Conservation (phyloP, 2,329 filamentous ascomycete genomes). For the Fusarium annulatum region DNA sequence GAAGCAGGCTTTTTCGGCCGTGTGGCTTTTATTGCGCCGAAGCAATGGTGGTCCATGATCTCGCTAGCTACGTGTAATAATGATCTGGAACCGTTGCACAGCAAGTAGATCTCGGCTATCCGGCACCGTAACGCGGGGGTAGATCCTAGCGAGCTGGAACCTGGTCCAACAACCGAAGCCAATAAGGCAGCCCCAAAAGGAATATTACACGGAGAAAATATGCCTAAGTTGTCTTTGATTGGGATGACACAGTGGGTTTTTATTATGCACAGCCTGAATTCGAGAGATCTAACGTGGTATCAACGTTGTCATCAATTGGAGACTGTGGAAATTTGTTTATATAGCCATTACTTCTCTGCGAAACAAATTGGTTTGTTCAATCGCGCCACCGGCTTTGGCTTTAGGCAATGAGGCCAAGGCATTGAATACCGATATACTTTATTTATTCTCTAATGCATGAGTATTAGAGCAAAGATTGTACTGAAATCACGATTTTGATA, state of each 20-base stretch:
- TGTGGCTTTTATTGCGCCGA: background rate
- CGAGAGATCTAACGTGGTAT: background rate
- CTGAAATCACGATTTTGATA: no score
- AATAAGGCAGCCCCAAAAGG: background rate
- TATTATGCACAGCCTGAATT: background rate
- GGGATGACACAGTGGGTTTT: background rate
- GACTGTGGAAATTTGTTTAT: no score
- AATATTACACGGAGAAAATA: background rate
- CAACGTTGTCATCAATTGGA: background rate
- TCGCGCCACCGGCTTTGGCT: no score
- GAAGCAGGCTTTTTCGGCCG: background rate
- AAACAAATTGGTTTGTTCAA: no score
- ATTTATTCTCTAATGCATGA: no score
- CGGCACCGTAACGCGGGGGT: background rate
- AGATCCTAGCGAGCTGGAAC: background rate
- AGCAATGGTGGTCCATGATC: background rate
- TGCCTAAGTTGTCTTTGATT: background rate
- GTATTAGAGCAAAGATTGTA: no score
- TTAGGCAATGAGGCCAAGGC: no score
- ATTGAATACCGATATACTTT: no score
- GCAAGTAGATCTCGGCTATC: background rate
- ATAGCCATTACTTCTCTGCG: no score
- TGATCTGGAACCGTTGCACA: background rate
- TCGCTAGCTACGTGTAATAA: background rate
- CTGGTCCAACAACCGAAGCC: background rate